Conservation (phyloP, 177 flowering plant species). For the Vitis hybrid region DNA sequence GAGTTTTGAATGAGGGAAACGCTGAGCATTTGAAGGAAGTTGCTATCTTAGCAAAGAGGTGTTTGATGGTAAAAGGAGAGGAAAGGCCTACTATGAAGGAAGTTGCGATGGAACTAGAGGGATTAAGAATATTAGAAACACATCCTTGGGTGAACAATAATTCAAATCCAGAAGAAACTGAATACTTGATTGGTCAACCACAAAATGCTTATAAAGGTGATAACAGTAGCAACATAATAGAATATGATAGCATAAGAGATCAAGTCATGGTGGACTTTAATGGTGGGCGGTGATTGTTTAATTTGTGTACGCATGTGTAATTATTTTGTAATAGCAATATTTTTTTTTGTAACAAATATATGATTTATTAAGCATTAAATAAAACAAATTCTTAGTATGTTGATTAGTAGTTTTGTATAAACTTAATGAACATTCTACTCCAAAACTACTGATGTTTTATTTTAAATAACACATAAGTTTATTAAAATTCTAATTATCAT, state of each 20-base stretch:
- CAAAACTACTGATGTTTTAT: no score
- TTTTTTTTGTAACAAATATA: no score
- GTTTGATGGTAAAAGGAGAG: constrained; percentile 4
- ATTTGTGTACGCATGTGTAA: background rate
- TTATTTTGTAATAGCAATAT: no score
- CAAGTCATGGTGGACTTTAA: background rate
- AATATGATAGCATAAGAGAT: background rate
- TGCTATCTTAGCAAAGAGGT: background rate
- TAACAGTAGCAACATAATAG: background rate
- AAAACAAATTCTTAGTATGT: no score
- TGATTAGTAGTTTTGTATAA: no score
- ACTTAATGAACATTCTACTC: no score
- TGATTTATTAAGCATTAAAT: no score
- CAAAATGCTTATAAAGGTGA: background rate
- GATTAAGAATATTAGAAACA: background rate
- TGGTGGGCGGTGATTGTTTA: background rate
- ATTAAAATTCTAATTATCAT: no score
- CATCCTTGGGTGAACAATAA: background rate
- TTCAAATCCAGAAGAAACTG: no score
- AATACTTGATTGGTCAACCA: background rate
- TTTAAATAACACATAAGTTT: no score
- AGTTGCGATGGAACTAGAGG: constrained; percentile 6
- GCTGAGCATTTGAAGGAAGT: background rate
- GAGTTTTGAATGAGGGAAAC: background rate
- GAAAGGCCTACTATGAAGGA: constrained; percentile 10